Percentiles rank a stretch among this genome's conserved stretches.
Conservation (phyloP, 192 early-diverging fungal species). For the Geranomyces variabilis region DNA sequence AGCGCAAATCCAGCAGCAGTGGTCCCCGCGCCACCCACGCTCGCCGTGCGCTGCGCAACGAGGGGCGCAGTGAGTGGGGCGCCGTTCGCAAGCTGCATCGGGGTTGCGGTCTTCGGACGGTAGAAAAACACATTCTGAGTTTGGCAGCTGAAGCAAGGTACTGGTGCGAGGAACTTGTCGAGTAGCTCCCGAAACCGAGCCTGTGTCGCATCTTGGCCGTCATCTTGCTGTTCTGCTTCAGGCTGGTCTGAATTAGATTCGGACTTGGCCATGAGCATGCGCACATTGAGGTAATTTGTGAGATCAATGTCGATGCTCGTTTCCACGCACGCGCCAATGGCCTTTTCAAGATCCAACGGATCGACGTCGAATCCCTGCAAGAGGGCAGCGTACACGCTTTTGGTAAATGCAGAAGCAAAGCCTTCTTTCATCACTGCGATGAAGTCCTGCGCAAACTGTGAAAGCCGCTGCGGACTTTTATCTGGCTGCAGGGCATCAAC, state of each 20-base stretch:
- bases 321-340: conserved; percentile 33
- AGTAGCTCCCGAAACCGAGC: conserved; percentile 58
- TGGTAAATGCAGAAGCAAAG: conserved; percentile 37
- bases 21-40: neutral
- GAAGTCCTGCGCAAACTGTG: conserved; percentile 7
- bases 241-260: neutral
- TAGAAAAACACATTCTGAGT: conserved; percentile 67
- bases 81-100: neutral
- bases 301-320: conserved; percentile 45
- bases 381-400: conserved; percentile 43
- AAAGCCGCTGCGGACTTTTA: neutral
- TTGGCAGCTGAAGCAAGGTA: conserved; percentile 35
- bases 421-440: conserved; percentile 18
- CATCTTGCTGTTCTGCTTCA: neutral
- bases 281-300: conserved; percentile 46
- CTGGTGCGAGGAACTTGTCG: conserved; percentile 65
- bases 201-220: conserved; percentile 23
- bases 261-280: neutral
- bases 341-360: conserved; percentile 35
- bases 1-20: neutral
- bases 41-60: neutral
- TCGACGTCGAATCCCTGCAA: conserved; percentile 40
- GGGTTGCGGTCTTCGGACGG: conserved; percentile 43
- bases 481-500: neutral
- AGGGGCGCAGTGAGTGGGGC: conserved; percentile 12